Base-by-base conservation (phyloP, 2,329 filamentous ascomycete species). In the Aspergillus carbonarius region DNA sequence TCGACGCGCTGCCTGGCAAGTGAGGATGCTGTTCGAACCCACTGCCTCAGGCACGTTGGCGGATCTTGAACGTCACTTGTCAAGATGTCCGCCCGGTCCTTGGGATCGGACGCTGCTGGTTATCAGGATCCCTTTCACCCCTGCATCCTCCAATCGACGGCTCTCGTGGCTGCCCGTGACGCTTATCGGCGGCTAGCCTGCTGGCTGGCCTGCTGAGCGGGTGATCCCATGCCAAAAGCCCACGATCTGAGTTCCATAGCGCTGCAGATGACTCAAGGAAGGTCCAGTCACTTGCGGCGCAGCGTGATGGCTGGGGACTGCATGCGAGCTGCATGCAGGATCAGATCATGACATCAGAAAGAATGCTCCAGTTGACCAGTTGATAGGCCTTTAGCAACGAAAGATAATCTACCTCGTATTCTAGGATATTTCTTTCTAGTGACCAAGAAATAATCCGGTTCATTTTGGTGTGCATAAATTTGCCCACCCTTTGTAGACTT, bases 21-120 rank as follows among this genome's bases (percentile, higher is more conserved):
- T 32, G 30, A 32, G 30, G 8, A 32, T 32, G 30, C 9, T 10
- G 3, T 3, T 37, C 32, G 30, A 37, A 32, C 30, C 51, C 51
- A 54, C 51, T 42, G 27, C 25, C 18, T 44, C 51, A 54, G 51
- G 51, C 51, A 54, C 51, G 51, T 54, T 54, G 51, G 37, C 13
- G 18, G 17, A 54, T 54, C 51, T 54, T 23, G 39, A 40, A n/a
- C 32, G 25, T 54, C 37, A 54, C 51, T 54, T 54, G 51, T 42
- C 30, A 25, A 40, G 37, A 8, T 34, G 27, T n/a, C 17, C 32
- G 47, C 34, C 30, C 49, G 37, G 34, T n/a, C 49, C 32, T 40
- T n/a, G n/a, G 13, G 49, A n/a, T 37, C 32, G 18, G 37, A 35
- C 18, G 25, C 34, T 51, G 18, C 23, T 23, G 32, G 30, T 10